Evolutionary conservation across 306 rosid species (phyloP).

Genomic region (Glycine soja): DNA sequence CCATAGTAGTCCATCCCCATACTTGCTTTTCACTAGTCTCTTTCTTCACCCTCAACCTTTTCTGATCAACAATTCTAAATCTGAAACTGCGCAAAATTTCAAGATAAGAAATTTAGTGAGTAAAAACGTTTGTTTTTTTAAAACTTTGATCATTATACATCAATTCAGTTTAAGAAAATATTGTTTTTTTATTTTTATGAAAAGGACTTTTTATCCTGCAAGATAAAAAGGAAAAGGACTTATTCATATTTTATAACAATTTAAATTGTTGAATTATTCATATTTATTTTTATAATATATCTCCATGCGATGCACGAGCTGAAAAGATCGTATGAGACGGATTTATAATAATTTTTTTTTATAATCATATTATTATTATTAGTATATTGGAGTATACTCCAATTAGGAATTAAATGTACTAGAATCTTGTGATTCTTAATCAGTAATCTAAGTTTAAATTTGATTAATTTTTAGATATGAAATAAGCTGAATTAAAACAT

Average conservation of each 20-base stretch:
- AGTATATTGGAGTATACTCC: no score
- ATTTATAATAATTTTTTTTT: no score
- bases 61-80: background rate
- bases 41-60: background rate
- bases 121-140: background rate
- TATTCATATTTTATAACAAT: background rate
- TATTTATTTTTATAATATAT: slow-evolving; percentile 2
- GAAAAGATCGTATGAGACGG: background rate
- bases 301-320: slow-evolving; percentile 40
- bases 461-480: no score
- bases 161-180: background rate
- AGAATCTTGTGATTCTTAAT: no score
- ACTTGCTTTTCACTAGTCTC: background rate
- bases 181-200: background rate
- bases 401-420: no score
- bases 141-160: background rate
- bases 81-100: background rate
- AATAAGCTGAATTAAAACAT: no score
- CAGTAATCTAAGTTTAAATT: no score
- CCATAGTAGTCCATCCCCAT: slow-evolving; percentile 69
- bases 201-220: background rate
- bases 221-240: background rate
- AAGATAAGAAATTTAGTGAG: background rate
- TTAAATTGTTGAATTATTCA: background rate
- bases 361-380: no score